Evolutionary conservation across 768 basidiomycete genomes (phyloP), one percentile per base, ranked within the genome.

Genomic region (Exidia glandulosa): DNA sequence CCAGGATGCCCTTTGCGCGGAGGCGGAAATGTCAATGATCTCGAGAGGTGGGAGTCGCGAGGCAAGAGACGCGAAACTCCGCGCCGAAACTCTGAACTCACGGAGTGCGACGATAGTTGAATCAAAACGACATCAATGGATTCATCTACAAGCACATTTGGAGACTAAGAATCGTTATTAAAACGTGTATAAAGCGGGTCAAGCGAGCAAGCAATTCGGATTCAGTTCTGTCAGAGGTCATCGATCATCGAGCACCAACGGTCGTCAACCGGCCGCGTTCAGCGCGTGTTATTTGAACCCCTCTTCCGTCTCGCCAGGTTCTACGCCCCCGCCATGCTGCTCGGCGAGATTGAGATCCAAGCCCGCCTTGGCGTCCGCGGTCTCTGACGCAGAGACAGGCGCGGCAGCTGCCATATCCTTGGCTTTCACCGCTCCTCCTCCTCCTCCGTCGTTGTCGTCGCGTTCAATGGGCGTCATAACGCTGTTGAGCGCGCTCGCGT

Each of bases 401-500:
- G 6, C 23, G 19, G 16, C 41, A 23, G 41, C 9, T 23, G 9
- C 41, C 6, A 13, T 23, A 3, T 19, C 41, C 2, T 6, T 23
- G 19, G 10, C 10, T 10, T 19, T 23, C 16, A 45, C 41, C 6
- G 41, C 41, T 37, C 19, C 19, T 10, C 12, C 36, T 12, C 36
- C 36, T 37, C 36, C 36, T 12, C 19, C 36, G 10, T 37, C 36
- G 12, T 37, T 37, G 36, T 37, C 36, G 36, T 19, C 36, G 5
- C 19, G 12, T 10, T 19, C 41, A 45, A 45, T 23, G 19, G 41
- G 19, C 9, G 41, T 6, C 9, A 23, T 6, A 10, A 23, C 16
- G 41, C 19, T 6, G 12, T 45, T 45, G 12, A 45, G 19, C 19
- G 41, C 41, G 19, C 41, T 48, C n/a, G 61, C 30, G 25, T 74